Base-by-base conservation (phyloP, 2,329 filamentous ascomycete species). In the Domatiomyces catenatus region DNA sequence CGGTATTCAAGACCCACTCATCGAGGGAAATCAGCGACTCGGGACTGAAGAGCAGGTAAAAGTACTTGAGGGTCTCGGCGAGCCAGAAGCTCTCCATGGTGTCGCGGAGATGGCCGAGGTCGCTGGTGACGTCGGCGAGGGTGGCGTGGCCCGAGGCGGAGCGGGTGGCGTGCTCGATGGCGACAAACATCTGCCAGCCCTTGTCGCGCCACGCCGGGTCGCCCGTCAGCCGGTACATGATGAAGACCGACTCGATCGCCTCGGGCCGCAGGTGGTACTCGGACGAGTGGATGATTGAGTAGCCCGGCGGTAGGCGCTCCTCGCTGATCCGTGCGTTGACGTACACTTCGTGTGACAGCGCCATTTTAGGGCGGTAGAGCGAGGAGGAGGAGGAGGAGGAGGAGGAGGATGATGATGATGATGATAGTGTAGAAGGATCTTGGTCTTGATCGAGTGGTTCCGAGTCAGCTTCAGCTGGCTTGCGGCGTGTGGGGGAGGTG, bases 81-180 rank as follows among this genome's bases (percentile, higher is more conserved):
- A 84, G 70, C 81, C 83, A 86, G 63, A 86, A 86, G 54, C 80
- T 84, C 69, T 86, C 82, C 82, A 86, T 85, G 48, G 74, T 75
- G 61, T 85, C 79, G 51, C 72, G 59, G 24, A 69, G 64, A 10
- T 58, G 58, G 3, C 70, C 69, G 12, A 60, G 65, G 52, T 67
- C 65, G 44, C 69, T 67, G 43, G 75, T 82, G 22, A 87, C 80
- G 59, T 87, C 82, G 52, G 74, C 69, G 50, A 88, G 74, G 28
- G 79, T 79, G 1, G 80, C 79, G 58, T 84, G 75, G 5, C 80
- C 84, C 54, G 79, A 71, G 3, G 73, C 67, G 0, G 82, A 79
- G 22, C 72, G 71, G 10, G 83, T 84, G 58, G 77, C 69, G 58
- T 71, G 71, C 51, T 78, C 70, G 32, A 88, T 72, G 7, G 76